A percentile compares a stretch with the other conserved stretches of the same genome.
Conservation (phyloP, 2,329 filamentous ascomycete genomes). For the Remersonia thermophila region DNA sequence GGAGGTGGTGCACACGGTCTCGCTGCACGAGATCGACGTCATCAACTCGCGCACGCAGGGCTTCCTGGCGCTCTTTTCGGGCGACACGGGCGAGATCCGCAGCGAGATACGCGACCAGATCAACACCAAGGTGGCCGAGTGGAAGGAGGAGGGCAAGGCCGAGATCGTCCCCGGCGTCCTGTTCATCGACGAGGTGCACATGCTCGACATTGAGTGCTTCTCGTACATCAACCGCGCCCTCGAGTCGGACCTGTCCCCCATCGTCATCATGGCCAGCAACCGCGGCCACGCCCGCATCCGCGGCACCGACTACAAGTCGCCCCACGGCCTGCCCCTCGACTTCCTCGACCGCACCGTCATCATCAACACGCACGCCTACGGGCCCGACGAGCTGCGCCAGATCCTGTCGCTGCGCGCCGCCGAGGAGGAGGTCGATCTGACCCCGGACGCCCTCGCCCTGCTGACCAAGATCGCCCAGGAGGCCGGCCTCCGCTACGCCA, state of each 20-base stretch:
- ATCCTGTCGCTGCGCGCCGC: conserved; percentile 86
- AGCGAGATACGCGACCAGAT: conserved; percentile 97
- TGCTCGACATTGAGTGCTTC: conserved; percentile 99
- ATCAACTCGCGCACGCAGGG: conserved; percentile 99
- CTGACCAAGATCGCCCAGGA: conserved; percentile 94
- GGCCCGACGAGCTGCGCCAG: conserved; percentile 72
- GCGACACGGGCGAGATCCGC: conserved; percentile 94
- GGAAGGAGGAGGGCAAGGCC: conserved; percentile 98
- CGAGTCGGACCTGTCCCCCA: conserved; percentile 86
- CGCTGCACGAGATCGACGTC: conserved; percentile 95
- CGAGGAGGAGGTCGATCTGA: conserved; percentile 90
- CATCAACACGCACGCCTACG: conserved; percentile 83
- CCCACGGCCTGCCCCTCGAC: conserved; percentile 87
- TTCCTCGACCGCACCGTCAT: conserved; percentile 95
- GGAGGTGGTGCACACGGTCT: conserved; percentile 94
- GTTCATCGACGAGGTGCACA: conserved; percentile 98
- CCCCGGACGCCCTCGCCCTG: conserved; percentile 77
- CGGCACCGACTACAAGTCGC: conserved; percentile 84
- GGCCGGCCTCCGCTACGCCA: conserved; percentile 86
- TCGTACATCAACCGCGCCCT: conserved; percentile 96
- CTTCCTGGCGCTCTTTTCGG: conserved; percentile 92
- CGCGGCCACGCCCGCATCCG: conserved; percentile 82
- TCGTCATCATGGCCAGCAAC: conserved; percentile 99
- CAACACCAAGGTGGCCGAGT: conserved; percentile 96
- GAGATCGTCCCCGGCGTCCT: conserved; percentile 94